These are phyloP conservation scores for Periconia macrospinosa DNA, from an alignment of 2,329 filamentous ascomycete species.

Conservation along the genomic window DNA sequence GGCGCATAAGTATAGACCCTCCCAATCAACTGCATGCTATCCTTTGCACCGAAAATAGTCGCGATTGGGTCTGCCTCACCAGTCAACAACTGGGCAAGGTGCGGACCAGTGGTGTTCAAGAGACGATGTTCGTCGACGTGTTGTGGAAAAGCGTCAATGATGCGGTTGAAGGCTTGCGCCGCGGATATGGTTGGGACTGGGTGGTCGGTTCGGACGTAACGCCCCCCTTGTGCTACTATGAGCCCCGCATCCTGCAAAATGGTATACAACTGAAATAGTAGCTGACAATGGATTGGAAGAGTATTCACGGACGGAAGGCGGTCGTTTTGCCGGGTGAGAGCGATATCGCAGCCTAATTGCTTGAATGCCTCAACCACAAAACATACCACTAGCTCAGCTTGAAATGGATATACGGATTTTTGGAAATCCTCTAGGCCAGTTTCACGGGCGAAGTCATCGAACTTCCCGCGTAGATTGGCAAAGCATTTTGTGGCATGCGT, in stretches of 20 bases:
- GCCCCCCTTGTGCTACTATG: background rate
- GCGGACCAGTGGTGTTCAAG: background rate
- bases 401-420: slow-evolving; percentile 1
- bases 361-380: slow-evolving; percentile 2
- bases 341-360: slow-evolving; percentile 4
- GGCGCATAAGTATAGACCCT: background rate
- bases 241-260: slow-evolving; percentile 2
- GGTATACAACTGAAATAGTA: slow-evolving; percentile 5
- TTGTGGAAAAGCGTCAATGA: background rate
- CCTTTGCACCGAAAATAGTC: background rate
- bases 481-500: background rate
- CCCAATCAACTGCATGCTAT: background rate
- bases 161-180: background rate
- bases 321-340: background rate
- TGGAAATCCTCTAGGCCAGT: background rate
- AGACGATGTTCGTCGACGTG: background rate
- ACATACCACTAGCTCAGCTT: slow-evolving; percentile 1
- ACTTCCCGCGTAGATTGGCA: background rate
- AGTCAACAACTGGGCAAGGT: background rate
- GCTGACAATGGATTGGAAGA: background rate
- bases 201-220: background rate
- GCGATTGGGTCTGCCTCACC: background rate
- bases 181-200: background rate
- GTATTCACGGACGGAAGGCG: background rate
- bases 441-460: background rate